phyloP scores from a whole-genome alignment of 768 basidiomycete species.

The Phylloporus sp. region DNA sequence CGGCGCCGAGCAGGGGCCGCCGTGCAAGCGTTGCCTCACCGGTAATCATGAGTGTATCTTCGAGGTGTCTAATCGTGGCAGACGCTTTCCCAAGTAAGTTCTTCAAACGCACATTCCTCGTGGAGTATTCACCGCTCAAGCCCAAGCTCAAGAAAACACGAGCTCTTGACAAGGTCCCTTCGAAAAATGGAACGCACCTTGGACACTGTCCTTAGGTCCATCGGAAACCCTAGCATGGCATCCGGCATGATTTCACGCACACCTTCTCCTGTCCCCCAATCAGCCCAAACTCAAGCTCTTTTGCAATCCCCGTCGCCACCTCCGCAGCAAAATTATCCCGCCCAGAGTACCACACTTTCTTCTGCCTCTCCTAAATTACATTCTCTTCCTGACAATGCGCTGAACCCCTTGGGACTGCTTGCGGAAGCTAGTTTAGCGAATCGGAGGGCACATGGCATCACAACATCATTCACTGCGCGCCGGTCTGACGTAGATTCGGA shows the following conservation, averaged over 20 bases:
- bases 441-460: slow-evolving; percentile 52
- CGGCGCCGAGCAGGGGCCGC: slow-evolving; percentile 84
- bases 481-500: slow-evolving; percentile 35
- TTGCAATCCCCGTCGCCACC: slow-evolving; percentile 51
- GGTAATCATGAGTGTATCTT: slow-evolving; percentile 92
- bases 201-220: slow-evolving; percentile 87
- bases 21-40: slow-evolving; percentile 80
- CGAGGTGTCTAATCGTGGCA: slow-evolving; percentile 94
- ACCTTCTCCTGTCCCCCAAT: slow-evolving; percentile 61
- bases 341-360: slow-evolving; percentile 17
- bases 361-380: slow-evolving; percentile 81
- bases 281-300: slow-evolving; percentile 51
- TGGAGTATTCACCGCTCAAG: slow-evolving; percentile 29
- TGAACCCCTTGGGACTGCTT: slow-evolving; percentile 89
- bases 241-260: slow-evolving; percentile 81
- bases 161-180: slow-evolving; percentile 73
- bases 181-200: slow-evolving; percentile 90
- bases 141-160: slow-evolving; percentile 66
- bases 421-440: slow-evolving; percentile 87
- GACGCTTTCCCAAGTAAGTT: slow-evolving; percentile 75
- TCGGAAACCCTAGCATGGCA: slow-evolving; percentile 77
- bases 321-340: slow-evolving; percentile 36
- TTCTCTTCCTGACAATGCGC: slow-evolving; percentile 83
- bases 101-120: slow-evolving; percentile 8
- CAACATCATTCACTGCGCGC: slow-evolving; percentile 40